These are phyloP conservation scores for Gaultheria prostrata DNA, from an alignment of 148 eudicot genomes.

Conservation along the genomic window DNA sequence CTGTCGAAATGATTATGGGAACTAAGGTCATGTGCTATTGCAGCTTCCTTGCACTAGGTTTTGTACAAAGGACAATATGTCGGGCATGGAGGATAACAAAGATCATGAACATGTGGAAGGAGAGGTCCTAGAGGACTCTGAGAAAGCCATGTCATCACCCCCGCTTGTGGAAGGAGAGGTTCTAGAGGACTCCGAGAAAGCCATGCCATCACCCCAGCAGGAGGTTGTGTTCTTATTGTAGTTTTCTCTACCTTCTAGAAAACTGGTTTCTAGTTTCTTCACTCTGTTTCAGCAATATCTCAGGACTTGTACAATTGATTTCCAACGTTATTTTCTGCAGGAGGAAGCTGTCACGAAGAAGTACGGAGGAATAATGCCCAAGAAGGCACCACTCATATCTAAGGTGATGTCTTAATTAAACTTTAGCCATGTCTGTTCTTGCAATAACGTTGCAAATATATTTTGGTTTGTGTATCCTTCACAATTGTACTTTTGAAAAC, in stretches of 20 bases:
- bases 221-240: conserved; percentile 48
- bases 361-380: conserved; percentile 89
- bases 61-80: conserved; percentile 32
- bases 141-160: conserved; percentile 26
- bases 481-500: conserved; percentile 25
- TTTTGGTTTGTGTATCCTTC: not conserved
- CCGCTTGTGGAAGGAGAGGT: conserved; percentile 24
- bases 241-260: not conserved
- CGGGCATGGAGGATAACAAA: conserved; percentile 51
- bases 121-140: conserved; percentile 40
- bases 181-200: conserved; percentile 43
- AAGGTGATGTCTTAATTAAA: conserved; percentile 44
- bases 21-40: conserved; percentile 18
- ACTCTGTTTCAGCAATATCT: conserved; percentile 2
- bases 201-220: conserved; percentile 59
- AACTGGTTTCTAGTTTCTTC: not conserved
- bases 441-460: not conserved
- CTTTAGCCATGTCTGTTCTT: not conserved
- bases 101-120: conserved; percentile 26
- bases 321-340: conserved; percentile 34
- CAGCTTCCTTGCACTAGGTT: conserved; percentile 17
- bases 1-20: not conserved
- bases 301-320: not conserved
- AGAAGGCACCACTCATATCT: conserved; percentile 92
- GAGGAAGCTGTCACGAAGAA: conserved; percentile 78